Conservation (phyloP, 2,329 filamentous ascomycete genomes). For the Talaromyces verruculosus region DNA sequence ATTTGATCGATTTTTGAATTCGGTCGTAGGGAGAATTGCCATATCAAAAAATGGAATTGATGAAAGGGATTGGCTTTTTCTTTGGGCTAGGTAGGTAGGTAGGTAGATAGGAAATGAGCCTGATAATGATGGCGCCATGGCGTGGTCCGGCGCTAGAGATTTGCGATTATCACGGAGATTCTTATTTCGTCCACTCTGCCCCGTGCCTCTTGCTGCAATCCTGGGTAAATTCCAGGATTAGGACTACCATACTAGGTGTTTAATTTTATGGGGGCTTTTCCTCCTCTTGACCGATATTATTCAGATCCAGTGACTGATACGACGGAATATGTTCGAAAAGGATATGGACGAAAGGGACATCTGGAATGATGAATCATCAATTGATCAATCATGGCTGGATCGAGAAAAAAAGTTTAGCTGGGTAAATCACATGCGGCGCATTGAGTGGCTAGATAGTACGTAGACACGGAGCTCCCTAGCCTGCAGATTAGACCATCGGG, state of each 20-base stretch:
- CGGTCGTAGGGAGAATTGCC: background rate
- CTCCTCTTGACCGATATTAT: background rate
- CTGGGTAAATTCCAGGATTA: too few species aligned
- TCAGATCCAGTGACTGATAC: background rate
- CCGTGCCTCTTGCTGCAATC: too few species aligned
- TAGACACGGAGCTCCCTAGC: background rate
- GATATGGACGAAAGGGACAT: background rate
- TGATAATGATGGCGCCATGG: too few species aligned
- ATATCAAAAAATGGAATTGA: too few species aligned
- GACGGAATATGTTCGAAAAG: background rate
- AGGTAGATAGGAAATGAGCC: background rate
- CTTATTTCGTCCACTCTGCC: too few species aligned
- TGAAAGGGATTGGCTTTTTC: too few species aligned
- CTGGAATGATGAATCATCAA: background rate
- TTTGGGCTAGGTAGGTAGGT: too few species aligned
- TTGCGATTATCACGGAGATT: background rate
- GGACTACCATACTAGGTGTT: too few species aligned
- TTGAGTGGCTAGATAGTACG: background rate
- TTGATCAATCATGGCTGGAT: background rate
- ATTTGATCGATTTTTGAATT: background rate
- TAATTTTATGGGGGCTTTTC: too few species aligned
- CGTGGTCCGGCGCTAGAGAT: background rate
- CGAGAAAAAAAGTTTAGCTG: background rate
- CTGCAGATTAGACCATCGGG: background rate
- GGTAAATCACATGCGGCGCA: background rate